Conservation (phyloP, 108 stramenopile species). For the Skeletonema costatum region DNA sequence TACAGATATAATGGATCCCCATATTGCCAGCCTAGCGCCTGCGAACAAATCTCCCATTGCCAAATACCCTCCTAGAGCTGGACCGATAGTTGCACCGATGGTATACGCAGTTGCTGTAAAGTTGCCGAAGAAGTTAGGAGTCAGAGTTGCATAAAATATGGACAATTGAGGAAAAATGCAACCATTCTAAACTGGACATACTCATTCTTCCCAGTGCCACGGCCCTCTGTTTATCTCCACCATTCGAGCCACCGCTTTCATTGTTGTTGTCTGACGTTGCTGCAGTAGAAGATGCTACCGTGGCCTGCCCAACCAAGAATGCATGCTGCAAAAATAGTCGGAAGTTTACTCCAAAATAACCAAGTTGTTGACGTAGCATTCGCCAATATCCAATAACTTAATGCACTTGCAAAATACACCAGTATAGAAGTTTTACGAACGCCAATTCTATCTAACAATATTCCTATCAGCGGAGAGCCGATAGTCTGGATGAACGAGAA, state of each 20-base stretch:
- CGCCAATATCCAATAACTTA: constrained; percentile 68
- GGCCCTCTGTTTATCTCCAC: constrained; percentile 45
- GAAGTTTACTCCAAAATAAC: constrained; percentile 73
- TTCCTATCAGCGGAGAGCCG: constrained; percentile 75
- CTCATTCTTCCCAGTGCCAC: constrained; percentile 68
- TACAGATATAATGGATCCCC: constrained; percentile 67
- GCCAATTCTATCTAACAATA: constrained; percentile 68
- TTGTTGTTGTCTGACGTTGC: neutral
- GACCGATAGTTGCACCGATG: constrained; percentile 75
- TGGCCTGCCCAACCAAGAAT: constrained; percentile 82
- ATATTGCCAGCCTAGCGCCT: constrained; percentile 75
- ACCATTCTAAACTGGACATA: neutral
- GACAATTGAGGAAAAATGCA: neutral
- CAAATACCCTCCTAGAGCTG: constrained; percentile 72
- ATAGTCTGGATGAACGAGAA: constrained; percentile 69
- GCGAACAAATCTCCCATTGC: constrained; percentile 66
- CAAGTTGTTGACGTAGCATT: constrained; percentile 45
- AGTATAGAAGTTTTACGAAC: constrained; percentile 53
- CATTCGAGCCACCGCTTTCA: constrained; percentile 3
- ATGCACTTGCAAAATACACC: constrained; percentile 66
- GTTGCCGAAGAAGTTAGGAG: neutral
- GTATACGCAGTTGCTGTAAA: constrained; percentile 66
- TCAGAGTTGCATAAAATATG: constrained; percentile 23
- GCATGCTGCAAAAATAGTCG: constrained; percentile 72
- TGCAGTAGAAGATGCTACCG: constrained; percentile 46